Evolutionary conservation across 169 alveolate genomes (phyloP), one percentile per base, ranked within the genome.

Genomic region (Amoebophrya sp.): DNA sequence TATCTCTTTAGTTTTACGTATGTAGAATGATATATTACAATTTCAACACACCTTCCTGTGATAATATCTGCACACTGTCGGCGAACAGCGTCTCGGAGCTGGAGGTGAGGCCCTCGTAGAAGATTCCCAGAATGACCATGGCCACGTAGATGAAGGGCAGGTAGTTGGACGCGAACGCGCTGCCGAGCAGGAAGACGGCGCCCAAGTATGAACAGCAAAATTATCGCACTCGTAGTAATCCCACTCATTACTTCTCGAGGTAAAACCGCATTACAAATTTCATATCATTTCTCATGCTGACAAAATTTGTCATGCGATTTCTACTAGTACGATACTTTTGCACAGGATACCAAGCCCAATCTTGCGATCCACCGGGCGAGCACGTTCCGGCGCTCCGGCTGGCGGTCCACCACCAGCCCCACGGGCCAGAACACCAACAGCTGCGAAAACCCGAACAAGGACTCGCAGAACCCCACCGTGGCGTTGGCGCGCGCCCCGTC

Each of bases 71-170:
- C 83, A 66, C 83, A 1, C 39, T 25, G 35, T 66, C 83, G 0
- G 83, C 83, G 35, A 66, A 66, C 7, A 66, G 83, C 35, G 83
- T 66, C 32, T 66, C 83, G 7, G 83, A 66, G 35, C 83, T 66
- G 83, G 38, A 25, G 29, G 83, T 66, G 83, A 66, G 83, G 35
- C 83, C 83, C 83, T 66, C 83, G 83, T 66, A 66, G 83, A 66
- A 66, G 83, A 66, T 25, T 2, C 83, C 83, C 32, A 66, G 83
- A 1, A n/a, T 25, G 38, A 66, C 39, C 83, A 66, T 25, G 10
- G 38, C 83, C 32, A 66, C 29, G 35, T 66, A 66, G 83, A 66
- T 66, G 35, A 66, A 66, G 83, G 29, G 29, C 35, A 66, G 35
- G 83, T 66, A 25, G 29, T 66, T 25, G 38, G 35, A 12, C 32